Conservation (phyloP, 306 rosid genomes). For the Astragalus glycyphyllos region DNA sequence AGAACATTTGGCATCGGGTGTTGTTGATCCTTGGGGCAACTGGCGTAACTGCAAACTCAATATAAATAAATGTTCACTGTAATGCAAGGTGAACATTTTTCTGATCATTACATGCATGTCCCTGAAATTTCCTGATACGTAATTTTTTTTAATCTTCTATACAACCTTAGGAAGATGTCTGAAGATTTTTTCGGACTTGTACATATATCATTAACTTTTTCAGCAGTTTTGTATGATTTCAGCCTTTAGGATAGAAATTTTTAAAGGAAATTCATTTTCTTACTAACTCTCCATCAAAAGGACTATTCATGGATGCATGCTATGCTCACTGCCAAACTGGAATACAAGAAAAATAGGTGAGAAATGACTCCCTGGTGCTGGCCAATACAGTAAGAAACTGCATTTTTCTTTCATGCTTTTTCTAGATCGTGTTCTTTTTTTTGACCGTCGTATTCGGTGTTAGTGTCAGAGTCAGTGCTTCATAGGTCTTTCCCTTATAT, state of each 20-base stretch:
- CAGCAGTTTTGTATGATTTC: constrained; percentile 23
- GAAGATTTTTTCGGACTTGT: too few relatives aligned
- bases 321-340: too few relatives aligned
- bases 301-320: constrained; percentile 80
- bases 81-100: constrained; percentile 67
- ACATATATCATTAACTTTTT: too few relatives aligned
- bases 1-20: constrained; percentile 84
- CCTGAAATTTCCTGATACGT: constrained; percentile 10
- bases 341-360: too few relatives aligned
- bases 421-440: too few relatives aligned
- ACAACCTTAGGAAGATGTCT: too few relatives aligned
- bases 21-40: constrained; percentile 79
- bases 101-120: not conserved
- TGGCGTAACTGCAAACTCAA: constrained; percentile 85
- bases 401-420: too few relatives aligned
- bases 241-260: constrained; percentile 77
- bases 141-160: constrained; percentile 3
- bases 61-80: constrained; percentile 60
- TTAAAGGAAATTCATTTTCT: constrained; percentile 59
- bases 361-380: too few relatives aligned
- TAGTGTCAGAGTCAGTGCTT: too few relatives aligned
- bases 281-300: constrained; percentile 51
- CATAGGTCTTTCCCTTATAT: too few relatives aligned
- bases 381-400: too few relatives aligned
- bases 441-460: too few relatives aligned